Evolutionary conservation across 305 asterid genomes (phyloP).

Genomic region (Euphrasia arctica): DNA sequence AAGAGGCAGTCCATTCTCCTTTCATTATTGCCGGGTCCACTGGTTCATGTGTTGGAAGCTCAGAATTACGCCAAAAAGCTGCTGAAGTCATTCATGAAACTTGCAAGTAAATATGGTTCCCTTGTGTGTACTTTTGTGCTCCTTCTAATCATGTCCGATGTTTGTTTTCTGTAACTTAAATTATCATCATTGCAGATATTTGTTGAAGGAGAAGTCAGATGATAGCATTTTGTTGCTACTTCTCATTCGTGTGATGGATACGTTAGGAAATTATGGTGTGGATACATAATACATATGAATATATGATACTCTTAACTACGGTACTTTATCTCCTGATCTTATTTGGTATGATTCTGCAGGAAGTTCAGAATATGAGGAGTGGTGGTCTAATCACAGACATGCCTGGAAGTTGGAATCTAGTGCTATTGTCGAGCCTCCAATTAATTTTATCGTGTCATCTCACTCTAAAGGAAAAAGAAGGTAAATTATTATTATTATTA

Average conservation of each 20-base stretch:
- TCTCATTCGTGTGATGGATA: conserved; percentile 89
- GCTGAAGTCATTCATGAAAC: conserved; percentile 82
- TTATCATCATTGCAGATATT: conserved; percentile 56
- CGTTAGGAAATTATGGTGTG: conserved; percentile 91
- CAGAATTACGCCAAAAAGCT: conserved; percentile 83
- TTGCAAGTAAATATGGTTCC: conserved; percentile 56
- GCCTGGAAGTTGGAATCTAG: conserved; percentile 96
- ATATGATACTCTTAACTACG: conserved; percentile 26
- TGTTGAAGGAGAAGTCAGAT: conserved; percentile 92
- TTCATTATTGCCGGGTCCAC: conserved; percentile 95
- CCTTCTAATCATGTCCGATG: conserved; percentile 17
- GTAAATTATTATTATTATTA: conserved; percentile 33
- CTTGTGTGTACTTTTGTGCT: conserved; percentile 22
- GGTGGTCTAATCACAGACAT: conserved; percentile 96
- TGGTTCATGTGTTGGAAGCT: conserved; percentile 85
- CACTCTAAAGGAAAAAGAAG: conserved; percentile 95
- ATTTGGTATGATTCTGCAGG: conserved; percentile 50
- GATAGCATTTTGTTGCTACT: conserved; percentile 94
- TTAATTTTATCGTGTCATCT: conserved; percentile 78
- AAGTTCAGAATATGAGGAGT: conserved; percentile 97
- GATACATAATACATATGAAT: conserved; percentile 20
- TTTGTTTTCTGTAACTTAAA: conserved; percentile 32
- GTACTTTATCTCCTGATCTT: conserved; percentile 21
- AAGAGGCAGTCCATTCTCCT: conserved; percentile 51
- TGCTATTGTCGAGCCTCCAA: conserved; percentile 89